Percentiles rank a stretch among this genome's conserved stretches.
Conservation (phyloP, 208 protist species). For the Trypanosoma theileri region DNA sequence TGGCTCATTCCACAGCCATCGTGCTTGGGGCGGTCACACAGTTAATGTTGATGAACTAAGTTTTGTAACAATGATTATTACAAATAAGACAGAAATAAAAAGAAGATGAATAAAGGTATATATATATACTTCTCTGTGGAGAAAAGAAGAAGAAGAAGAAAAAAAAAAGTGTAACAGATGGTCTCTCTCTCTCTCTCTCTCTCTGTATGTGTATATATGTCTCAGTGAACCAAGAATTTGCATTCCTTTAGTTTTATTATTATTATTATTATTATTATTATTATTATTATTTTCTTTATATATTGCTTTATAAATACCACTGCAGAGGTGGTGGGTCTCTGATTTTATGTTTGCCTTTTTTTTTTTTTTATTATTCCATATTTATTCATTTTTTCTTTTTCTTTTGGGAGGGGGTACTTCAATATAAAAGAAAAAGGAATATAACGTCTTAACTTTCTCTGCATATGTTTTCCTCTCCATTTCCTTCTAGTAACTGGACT, state of each 20-base stretch:
- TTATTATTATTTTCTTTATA: too few species aligned
- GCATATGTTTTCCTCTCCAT: background rate
- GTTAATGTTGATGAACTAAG: slow-evolving; percentile 11
- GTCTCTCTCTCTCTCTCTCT: too few species aligned
- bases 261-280: too few species aligned
- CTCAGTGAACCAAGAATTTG: too few species aligned
- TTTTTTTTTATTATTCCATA: background rate
- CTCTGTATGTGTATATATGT: too few species aligned
- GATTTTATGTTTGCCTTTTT: too few species aligned
- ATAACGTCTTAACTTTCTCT: background rate
- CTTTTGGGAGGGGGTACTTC: background rate
- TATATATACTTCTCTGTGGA: background rate
- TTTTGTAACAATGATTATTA: background rate
- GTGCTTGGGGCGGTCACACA: slow-evolving; percentile 41
- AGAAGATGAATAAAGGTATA: background rate
- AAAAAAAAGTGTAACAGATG: background rate
- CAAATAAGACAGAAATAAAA: background rate
- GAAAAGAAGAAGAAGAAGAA: background rate
- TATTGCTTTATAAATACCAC: too few species aligned
- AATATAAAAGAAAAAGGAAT: background rate
- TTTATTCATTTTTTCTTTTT: background rate
- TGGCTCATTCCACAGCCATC: slow-evolving; percentile 31
- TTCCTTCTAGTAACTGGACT: background rate
- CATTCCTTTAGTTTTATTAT: too few species aligned
- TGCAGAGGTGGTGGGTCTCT: too few species aligned